A percentile compares a stretch with the other conserved stretches of the same genome.
Evolutionary conservation across 202 grass and related monocot species (phyloP).

Genomic region (Panicum virgatum): DNA sequence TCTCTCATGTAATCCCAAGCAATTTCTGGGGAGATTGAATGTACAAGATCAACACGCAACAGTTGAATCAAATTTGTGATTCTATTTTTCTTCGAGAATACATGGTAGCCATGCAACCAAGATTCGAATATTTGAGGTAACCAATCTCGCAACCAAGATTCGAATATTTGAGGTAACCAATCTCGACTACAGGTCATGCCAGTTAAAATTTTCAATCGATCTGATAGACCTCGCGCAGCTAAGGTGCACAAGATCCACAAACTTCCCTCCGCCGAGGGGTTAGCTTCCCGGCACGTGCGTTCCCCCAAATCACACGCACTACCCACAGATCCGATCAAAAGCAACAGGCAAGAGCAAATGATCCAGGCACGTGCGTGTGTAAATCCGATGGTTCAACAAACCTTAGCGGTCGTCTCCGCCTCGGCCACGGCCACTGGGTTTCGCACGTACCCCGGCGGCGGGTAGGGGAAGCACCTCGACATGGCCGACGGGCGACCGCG

Average conservation of each 20-base stretch:
- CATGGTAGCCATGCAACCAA: neutral
- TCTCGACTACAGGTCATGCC: neutral
- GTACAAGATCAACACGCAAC: neutral
- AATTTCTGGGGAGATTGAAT: too few species aligned
- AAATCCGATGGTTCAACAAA: constrained; percentile 83
- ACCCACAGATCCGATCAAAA: constrained; percentile 51
- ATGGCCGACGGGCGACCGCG: constrained; percentile 45
- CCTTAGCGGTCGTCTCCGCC: constrained; percentile 76
- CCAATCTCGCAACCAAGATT: too few species aligned
- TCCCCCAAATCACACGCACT: constrained; percentile 52
- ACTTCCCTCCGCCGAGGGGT: neutral
- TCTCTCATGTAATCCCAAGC: too few species aligned
- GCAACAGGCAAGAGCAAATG: constrained; percentile 47
- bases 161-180: neutral
- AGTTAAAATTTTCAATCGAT: neutral
- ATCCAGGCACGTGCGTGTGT: constrained; percentile 54
- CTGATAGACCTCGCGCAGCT: neutral
- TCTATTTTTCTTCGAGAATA: neutral
- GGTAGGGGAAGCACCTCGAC: constrained; percentile 92
- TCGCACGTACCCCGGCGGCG: constrained; percentile 72
- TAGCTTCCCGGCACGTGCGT: constrained; percentile 30
- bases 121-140: too few species aligned
- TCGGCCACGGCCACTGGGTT: constrained; percentile 59
- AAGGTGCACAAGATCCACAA: neutral
- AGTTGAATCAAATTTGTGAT: neutral